Conservation (phyloP, 768 basidiomycete genomes). For the Mycena latifolia region DNA sequence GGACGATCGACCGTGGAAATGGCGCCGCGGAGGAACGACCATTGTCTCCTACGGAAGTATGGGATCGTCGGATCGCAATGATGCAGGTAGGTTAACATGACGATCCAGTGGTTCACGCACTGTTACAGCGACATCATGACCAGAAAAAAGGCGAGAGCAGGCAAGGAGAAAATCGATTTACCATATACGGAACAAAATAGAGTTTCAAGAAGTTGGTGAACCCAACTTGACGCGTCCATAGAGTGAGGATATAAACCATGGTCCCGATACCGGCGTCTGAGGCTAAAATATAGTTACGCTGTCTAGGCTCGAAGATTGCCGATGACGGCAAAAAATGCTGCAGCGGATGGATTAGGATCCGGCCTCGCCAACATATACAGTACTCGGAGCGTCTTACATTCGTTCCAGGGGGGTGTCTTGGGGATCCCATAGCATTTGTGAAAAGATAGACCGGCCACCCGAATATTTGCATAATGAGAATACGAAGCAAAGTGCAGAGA, state of each 20-base stretch:
- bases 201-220: constrained; percentile 22
- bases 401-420: constrained; percentile 56
- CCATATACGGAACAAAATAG: constrained; percentile 30
- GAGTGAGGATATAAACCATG: constrained; percentile 9
- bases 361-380: constrained; percentile 13
- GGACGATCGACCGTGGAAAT: constrained; percentile 72
- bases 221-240: constrained; percentile 21
- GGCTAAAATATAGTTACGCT: constrained; percentile 14
- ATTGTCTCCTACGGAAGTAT: constrained; percentile 67
- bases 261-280: constrained; percentile 20
- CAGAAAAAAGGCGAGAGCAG: background rate
- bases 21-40: constrained; percentile 73
- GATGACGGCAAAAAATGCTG: constrained; percentile 23
- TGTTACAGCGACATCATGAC: too few relatives aligned
- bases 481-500: constrained; percentile 59
- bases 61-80: constrained; percentile 72
- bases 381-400: constrained; percentile 49
- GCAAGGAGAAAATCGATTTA: background rate
- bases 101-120: constrained; percentile 54
- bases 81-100: constrained; percentile 72
- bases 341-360: background rate
- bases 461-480: constrained; percentile 25
- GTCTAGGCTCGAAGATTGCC: constrained; percentile 14
- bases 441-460: constrained; percentile 36
- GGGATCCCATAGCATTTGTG: constrained; percentile 61